phyloP scores from a whole-genome alignment of 352 stramenopile genomes.

The Globisporangium sylvaticum region DNA sequence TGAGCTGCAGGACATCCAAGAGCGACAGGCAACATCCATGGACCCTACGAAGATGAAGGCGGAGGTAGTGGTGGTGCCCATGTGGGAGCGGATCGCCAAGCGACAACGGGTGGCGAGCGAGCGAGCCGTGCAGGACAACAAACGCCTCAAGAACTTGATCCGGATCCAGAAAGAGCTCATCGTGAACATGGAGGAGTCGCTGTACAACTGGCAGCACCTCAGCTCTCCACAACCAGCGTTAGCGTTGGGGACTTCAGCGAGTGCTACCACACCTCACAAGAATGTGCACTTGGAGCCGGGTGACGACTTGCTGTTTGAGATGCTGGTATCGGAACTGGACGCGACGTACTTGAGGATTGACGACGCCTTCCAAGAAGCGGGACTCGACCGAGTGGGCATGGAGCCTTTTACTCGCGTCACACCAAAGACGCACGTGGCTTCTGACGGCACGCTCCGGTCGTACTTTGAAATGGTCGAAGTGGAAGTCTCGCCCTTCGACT shows the following conservation, averaged over 20 bases:
- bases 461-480: slow-evolving; percentile 13
- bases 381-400: background rate
- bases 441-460: background rate
- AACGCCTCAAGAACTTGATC: slow-evolving; percentile 10
- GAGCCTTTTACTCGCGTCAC: background rate
- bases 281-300: slow-evolving; percentile 6
- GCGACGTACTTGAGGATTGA: slow-evolving; percentile 6
- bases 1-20: slow-evolving; percentile 6
- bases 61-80: background rate
- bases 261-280: background rate
- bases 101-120: background rate
- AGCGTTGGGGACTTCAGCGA: background rate
- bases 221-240: background rate
- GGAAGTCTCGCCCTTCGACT: slow-evolving; percentile 5
- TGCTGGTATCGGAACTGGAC: slow-evolving; percentile 14
- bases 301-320: slow-evolving; percentile 13
- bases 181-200: slow-evolving; percentile 6
- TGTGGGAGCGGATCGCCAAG: slow-evolving; percentile 16
- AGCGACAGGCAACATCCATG: background rate
- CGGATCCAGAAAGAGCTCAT: slow-evolving; percentile 7
- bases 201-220: slow-evolving; percentile 9
- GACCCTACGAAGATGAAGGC: background rate
- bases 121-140: slow-evolving; percentile 5
- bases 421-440: background rate
- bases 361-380: background rate